phyloP scores from a whole-genome alignment of 768 basidiomycete species.

The Exsudoporus frostii region DNA sequence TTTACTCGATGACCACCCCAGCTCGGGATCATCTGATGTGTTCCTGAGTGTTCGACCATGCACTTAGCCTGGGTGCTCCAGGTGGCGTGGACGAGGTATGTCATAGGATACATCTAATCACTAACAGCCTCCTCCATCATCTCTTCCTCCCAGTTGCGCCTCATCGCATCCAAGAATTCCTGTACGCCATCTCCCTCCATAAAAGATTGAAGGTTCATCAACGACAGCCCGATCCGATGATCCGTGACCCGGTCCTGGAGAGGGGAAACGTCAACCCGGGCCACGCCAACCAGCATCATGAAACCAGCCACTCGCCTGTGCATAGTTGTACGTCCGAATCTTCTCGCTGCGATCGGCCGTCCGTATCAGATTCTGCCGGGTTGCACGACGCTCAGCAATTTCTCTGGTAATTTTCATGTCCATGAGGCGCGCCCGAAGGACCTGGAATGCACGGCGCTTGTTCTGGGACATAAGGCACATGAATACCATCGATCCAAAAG shows the following conservation, averaged over 20 bases:
- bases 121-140: conserved; percentile 52
- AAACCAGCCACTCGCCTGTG: conserved; percentile 50
- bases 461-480: conserved; percentile 50
- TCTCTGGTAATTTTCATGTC: conserved; percentile 74
- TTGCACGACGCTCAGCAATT: conserved; percentile 64
- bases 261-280: background rate
- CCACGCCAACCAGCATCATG: too few relatives aligned
- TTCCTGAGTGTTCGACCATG: too few relatives aligned
- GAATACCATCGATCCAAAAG: background rate
- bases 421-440: conserved; percentile 82
- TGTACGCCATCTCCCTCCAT: conserved; percentile 66
- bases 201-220: conserved; percentile 62
- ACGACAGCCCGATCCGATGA: conserved; percentile 78
- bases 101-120: conserved; percentile 7
- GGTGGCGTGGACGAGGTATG: too few relatives aligned
- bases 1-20: too few relatives aligned
- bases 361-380: conserved; percentile 69
- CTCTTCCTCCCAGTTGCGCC: conserved; percentile 42
- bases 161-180: conserved; percentile 49
- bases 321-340: conserved; percentile 92
- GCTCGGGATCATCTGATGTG: too few relatives aligned
- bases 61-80: too few relatives aligned
- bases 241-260: conserved; percentile 86
- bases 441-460: conserved; percentile 86
- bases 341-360: conserved; percentile 90